Evolutionary conservation across 192 early-diverging fungal genomes (phyloP), one percentile per base, ranked within the genome.

Genomic region (Coemansia sp.): DNA sequence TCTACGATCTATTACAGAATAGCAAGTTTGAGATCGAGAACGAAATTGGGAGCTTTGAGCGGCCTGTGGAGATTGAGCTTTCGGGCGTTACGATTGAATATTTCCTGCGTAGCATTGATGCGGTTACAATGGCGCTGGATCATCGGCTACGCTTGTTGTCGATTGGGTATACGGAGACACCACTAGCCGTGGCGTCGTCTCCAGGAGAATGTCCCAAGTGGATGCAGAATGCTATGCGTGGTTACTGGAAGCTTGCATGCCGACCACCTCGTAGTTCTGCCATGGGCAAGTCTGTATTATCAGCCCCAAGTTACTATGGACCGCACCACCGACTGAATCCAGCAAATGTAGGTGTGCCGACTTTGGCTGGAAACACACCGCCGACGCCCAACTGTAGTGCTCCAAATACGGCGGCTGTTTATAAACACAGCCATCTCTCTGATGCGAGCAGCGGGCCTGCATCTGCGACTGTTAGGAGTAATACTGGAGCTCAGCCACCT

Each of bases 151-250:
- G 76, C 21, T 26, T 78, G 31, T 52, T 78, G 19, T 73, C 70
- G 24, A 41, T 78, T 12, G 67, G 60, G 7, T 44, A 62, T 31
- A 73, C 58, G 3, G 63, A 69, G 59, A 24, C 70, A 23, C 76
- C 76, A 12, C 47, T 78, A 0, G 54, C 70, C 4, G 63, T 78
- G 18, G 26, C 70, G 0, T 54, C 49, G 12, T 41, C 48, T 7
- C 67, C 76, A 2, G 70, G 61, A 1, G 63, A 60, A 19, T 62
- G 54, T n/a, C 76, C 76, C 50, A 73, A 62, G 67, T 78, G 76
- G 76, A 56, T 78, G 54, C 67, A 69, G 63, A 78, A 78, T 32
- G 66, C 76, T 3, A 78, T 78, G 76, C 69, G 76, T 12, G 76
- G 76, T 7, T 78, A 78, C 67, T 78, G 76, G 76, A 68, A 69